Evolutionary conservation across 2,329 filamentous ascomycete genomes (phyloP).

Genomic region (Cercospora brassicicola): DNA sequence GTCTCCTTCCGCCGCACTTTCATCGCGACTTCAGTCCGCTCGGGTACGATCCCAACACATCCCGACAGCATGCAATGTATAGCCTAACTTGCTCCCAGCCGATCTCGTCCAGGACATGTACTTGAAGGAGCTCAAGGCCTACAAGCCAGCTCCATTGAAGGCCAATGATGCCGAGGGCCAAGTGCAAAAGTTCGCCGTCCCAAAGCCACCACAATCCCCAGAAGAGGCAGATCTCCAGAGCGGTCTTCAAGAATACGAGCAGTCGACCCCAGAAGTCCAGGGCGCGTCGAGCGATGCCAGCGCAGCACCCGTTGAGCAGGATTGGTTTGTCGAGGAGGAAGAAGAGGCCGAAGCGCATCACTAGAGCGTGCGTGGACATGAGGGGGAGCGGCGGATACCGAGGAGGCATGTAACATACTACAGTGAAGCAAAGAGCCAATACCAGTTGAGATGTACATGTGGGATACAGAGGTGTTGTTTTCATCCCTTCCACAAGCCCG

Average conservation of each 20-base stretch:
- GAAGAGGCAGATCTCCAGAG: slow-evolving; percentile 91
- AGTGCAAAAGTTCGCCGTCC: slow-evolving; percentile 81
- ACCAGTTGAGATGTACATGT: slow-evolving; percentile 17
- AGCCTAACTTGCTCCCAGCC: slow-evolving; percentile 55
- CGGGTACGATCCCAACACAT: slow-evolving; percentile 52
- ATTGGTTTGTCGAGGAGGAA: slow-evolving; percentile 57
- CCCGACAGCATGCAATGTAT: background rate
- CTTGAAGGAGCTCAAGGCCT: slow-evolving; percentile 90
- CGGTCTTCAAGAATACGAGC: slow-evolving; percentile 92
- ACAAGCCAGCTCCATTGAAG: slow-evolving; percentile 85
- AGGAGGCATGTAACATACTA: slow-evolving; percentile 18
- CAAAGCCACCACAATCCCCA: slow-evolving; percentile 80
- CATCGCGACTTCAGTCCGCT: slow-evolving; percentile 60
- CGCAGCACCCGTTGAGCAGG: slow-evolving; percentile 60
- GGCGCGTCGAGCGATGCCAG: slow-evolving; percentile 69
- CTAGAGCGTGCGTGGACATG: slow-evolving; percentile 4
- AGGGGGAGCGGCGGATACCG: background rate
- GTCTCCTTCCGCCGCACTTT: slow-evolving; percentile 62
- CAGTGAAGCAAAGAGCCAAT: slow-evolving; percentile 19
- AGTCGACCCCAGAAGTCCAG: slow-evolving; percentile 90
- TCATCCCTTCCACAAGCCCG: background rate
- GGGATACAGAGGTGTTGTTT: slow-evolving; percentile 2
- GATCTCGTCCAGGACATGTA: slow-evolving; percentile 98
- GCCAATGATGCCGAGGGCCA: slow-evolving; percentile 83
- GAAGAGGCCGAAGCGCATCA: slow-evolving; percentile 20